A percentile compares a stretch with the other conserved stretches of the same genome.
These are phyloP conservation scores for Fusarium proliferatum DNA, from an alignment of 2,329 filamentous ascomycete species.

Conservation along the genomic window DNA sequence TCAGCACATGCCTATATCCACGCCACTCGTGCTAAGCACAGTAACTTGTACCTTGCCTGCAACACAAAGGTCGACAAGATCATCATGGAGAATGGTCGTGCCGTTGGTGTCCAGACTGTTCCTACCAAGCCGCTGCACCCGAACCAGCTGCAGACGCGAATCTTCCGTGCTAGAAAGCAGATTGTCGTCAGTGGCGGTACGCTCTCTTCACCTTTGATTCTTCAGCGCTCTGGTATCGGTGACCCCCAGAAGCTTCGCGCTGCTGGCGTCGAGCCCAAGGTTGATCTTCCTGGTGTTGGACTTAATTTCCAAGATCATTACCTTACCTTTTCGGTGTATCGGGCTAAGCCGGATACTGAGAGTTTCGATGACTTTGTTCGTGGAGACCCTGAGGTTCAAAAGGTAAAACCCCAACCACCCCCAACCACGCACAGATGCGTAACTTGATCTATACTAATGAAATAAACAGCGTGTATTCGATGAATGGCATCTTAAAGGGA, in stretches of 20 bases:
- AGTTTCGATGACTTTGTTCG: constrained; percentile 84
- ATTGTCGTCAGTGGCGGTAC: constrained; percentile 80
- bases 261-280: constrained; percentile 74
- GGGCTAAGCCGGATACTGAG: constrained; percentile 79
- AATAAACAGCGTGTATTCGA: constrained; percentile 69
- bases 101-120: constrained; percentile 77
- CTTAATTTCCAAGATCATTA: constrained; percentile 84
- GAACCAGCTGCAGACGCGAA: constrained; percentile 60
- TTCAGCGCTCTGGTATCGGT: constrained; percentile 79
- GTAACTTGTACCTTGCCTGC: constrained; percentile 76
- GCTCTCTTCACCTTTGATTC: constrained; percentile 77
- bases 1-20: constrained; percentile 83
- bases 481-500: constrained; percentile 83
- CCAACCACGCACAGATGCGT: background rate
- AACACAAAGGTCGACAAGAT: constrained; percentile 85
- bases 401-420: constrained; percentile 53
- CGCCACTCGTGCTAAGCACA: constrained; percentile 75
- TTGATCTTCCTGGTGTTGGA: constrained; percentile 78
- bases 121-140: constrained; percentile 75
- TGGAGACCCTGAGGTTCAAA: constrained; percentile 78
- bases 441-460: background rate
- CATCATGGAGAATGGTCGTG: constrained; percentile 76
- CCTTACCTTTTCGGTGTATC: constrained; percentile 75
- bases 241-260: constrained; percentile 77
- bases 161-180: constrained; percentile 77